These are phyloP conservation scores for Diospyros kaki DNA, from an alignment of 148 eudicot species.

Conservation along the genomic window DNA sequence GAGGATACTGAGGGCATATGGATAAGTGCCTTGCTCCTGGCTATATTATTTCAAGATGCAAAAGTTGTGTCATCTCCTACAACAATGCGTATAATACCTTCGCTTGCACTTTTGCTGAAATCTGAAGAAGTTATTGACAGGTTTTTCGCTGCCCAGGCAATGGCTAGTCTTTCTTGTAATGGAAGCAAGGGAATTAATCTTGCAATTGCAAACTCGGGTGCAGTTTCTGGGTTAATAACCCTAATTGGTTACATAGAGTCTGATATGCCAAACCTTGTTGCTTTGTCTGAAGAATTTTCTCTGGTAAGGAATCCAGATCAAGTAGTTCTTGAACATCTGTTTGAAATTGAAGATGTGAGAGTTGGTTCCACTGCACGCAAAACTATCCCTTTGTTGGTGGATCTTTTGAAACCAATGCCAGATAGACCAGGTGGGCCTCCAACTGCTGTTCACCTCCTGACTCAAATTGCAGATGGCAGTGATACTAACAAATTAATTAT, in stretches of 20 bases:
- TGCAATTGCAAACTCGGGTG: slow-evolving; percentile 74
- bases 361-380: slow-evolving; percentile 63
- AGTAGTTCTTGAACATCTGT: slow-evolving; percentile 55
- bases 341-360: slow-evolving; percentile 67
- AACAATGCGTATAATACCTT: slow-evolving; percentile 51
- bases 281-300: slow-evolving; percentile 64
- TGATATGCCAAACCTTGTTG: slow-evolving; percentile 64
- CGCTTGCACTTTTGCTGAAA: slow-evolving; percentile 56
- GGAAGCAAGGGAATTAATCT: slow-evolving; percentile 52
- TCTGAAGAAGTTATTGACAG: slow-evolving; percentile 64
- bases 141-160: slow-evolving; percentile 78
- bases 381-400: slow-evolving; percentile 72
- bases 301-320: slow-evolving; percentile 59
- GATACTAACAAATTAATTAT: slow-evolving; percentile 67
- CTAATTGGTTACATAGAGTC: slow-evolving; percentile 59
- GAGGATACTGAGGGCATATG: slow-evolving; percentile 74
- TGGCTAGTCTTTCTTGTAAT: slow-evolving; percentile 65
- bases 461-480: slow-evolving; percentile 57
- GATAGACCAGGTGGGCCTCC: slow-evolving; percentile 79
- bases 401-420: slow-evolving; percentile 76
- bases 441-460: slow-evolving; percentile 50
- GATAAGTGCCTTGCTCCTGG: slow-evolving; percentile 67
- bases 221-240: slow-evolving; percentile 49
- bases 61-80: slow-evolving; percentile 46
- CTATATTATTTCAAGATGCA: slow-evolving; percentile 68